These are phyloP conservation scores for Fomitopsis betulina DNA, from an alignment of 1,284 basidiomycete species.

Conservation along the genomic window DNA sequence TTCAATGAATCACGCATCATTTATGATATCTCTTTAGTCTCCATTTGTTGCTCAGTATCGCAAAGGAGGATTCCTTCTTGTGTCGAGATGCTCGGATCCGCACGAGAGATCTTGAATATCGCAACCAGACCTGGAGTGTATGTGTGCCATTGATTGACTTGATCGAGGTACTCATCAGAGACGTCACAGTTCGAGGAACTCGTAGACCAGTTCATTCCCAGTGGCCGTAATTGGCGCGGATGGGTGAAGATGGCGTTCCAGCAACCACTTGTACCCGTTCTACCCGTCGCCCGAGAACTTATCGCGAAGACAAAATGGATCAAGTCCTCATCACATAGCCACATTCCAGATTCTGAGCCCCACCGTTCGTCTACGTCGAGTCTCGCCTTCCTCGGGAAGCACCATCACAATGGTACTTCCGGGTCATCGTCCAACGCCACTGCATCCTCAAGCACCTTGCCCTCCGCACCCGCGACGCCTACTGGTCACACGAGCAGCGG, in stretches of 20 bases:
- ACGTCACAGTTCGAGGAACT: conserved; percentile 70
- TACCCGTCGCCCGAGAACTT: conserved; percentile 70
- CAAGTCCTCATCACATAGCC: conserved; percentile 19
- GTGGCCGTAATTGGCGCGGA: conserved; percentile 69
- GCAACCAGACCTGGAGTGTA: conserved; percentile 86
- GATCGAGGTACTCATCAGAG: background rate
- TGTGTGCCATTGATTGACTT: conserved; percentile 22
- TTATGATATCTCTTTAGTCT: conserved; percentile 36
- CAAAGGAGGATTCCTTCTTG: conserved; percentile 68
- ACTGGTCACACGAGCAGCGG: background rate
- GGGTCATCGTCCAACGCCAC: background rate
- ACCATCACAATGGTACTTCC: background rate
- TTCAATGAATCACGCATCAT: background rate
- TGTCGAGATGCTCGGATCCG: conserved; percentile 70
- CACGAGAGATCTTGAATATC: conserved; percentile 74
- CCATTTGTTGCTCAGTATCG: conserved; percentile 63
- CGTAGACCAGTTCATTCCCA: conserved; percentile 76
- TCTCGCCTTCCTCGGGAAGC: conserved; percentile 6
- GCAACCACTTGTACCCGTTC: conserved; percentile 66
- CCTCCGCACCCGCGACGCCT: background rate
- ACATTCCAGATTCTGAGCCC: conserved; percentile 11
- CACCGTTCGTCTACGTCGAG: conserved; percentile 15
- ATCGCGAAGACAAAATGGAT: conserved; percentile 73
- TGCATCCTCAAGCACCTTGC: background rate
- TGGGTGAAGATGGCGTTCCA: conserved; percentile 82